These are phyloP conservation scores for Daldinia bambusicola DNA, from an alignment of 495 filamentous ascomycete genomes.

Conservation along the genomic window DNA sequence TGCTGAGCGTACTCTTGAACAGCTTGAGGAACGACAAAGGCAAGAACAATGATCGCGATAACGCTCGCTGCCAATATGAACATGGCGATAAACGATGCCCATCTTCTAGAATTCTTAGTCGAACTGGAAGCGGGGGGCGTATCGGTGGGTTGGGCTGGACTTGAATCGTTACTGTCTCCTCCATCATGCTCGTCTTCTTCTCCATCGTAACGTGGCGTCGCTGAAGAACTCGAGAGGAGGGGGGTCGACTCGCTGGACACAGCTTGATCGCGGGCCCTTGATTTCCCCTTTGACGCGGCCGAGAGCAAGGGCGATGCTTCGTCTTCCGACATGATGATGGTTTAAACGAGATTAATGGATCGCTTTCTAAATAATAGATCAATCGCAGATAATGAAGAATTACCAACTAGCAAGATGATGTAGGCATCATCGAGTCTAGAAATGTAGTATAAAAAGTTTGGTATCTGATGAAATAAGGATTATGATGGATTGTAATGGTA, in stretches of 20 bases:
- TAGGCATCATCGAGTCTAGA: conserved; percentile 21
- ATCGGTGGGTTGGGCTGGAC: conserved; percentile 42
- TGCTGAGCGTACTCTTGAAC: conserved; percentile 86
- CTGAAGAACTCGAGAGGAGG: conserved; percentile 56
- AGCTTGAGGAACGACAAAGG: conserved; percentile 81
- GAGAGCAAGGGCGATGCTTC: conserved; percentile 57
- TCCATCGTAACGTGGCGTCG: conserved; percentile 60
- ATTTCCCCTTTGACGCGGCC: conserved; percentile 44
- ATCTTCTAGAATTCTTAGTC: conserved; percentile 51
- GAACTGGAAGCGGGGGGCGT: conserved; percentile 32
- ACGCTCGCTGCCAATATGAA: conserved; percentile 52
- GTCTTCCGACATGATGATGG: conserved; percentile 57
- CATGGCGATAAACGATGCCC: conserved; percentile 61
- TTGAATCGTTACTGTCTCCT: conserved; percentile 53
- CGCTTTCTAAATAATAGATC: conserved; percentile 15
- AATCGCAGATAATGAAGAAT: conserved; percentile 10
- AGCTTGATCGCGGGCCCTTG: conserved; percentile 43
- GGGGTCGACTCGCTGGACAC: conserved; percentile 63
- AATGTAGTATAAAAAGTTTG: not conserved
- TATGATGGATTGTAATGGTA: not conserved
- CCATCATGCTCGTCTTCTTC: conserved; percentile 50
- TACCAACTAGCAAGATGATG: conserved; percentile 7
- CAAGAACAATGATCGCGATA: conserved; percentile 64
- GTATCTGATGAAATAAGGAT: not conserved
- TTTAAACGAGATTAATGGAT: conserved; percentile 4